Evolutionary conservation across 2,329 filamentous ascomycete genomes (phyloP), one percentile per base, ranked within the genome.

Genomic region (Colletotrichum aenigma): DNA sequence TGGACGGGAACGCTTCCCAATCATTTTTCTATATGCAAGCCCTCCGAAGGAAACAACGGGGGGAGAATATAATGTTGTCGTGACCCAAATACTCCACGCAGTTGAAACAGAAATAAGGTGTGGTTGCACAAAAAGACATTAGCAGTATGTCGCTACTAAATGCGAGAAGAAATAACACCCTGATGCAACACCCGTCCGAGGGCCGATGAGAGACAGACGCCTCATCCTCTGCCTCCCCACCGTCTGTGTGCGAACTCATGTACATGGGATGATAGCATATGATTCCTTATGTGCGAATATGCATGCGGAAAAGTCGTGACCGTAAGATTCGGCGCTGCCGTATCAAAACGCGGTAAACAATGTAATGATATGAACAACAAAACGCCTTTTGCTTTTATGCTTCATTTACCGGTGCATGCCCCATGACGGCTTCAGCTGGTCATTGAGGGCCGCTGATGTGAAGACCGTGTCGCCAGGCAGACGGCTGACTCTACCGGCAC

Each of bases 401-500:
- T 70, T 52, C 64, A 52, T 75, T 81, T 82, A 88, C 69, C 83
- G 81, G 73, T 89, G 88, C 85, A 92, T 89, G 78, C 82, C 85
- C 91, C 91, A 93, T 68, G 86, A 84, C 58, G 91, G 91, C 85
- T 92, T 93, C 76, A 93, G 86, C 79, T 88, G 87, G 78, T 92
- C 85, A 73, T 87, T 85, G 83, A 96, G 84, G 72, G 95, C 91
- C 38, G 94, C 91, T 80, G 89, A 90, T 5, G 95, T 96, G 78
- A 96, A 96, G 74, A 98, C 95, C 58, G 93, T 91, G 79, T 96
- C 95, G 74, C 92, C 93, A 0, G 96, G 96, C 76, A 98, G 90
- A 66, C 94, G 93, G 82, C 95, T 97, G 78, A 98, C 92, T 77
- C 96, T 94, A 81, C 97, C 96, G 61, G 95, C 96, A 78, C 96